These are phyloP conservation scores for Nigrograna mackinnonii DNA, from an alignment of 2,329 filamentous ascomycete genomes.

Conservation along the genomic window DNA sequence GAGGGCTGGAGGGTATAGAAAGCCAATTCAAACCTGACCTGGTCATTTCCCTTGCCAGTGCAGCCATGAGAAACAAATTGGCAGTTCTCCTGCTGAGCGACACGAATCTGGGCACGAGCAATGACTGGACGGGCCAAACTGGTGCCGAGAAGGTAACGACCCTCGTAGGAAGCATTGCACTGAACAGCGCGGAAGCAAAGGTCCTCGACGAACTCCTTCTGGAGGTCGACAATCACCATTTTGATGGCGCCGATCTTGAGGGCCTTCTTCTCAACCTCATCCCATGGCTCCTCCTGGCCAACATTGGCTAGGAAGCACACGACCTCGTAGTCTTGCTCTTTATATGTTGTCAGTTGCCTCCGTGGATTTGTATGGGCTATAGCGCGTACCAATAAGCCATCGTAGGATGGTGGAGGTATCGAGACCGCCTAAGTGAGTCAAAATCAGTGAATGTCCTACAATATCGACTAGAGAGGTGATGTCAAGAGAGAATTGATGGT, in stretches of 20 bases:
- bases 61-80: slow-evolving; percentile 52
- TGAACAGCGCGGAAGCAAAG: slow-evolving; percentile 80
- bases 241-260: slow-evolving; percentile 69
- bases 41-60: slow-evolving; percentile 63
- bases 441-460: slow-evolving; percentile 16
- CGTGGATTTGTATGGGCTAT: background rate
- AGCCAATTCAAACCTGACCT: slow-evolving; percentile 67
- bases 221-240: slow-evolving; percentile 67
- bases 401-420: slow-evolving; percentile 57
- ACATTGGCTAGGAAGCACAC: slow-evolving; percentile 61
- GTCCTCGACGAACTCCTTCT: slow-evolving; percentile 77
- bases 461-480: background rate
- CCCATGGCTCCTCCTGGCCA: slow-evolving; percentile 63
- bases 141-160: slow-evolving; percentile 57
- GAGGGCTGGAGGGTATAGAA: slow-evolving; percentile 65
- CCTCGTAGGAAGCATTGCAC: slow-evolving; percentile 65
- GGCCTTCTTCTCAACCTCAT: slow-evolving; percentile 70
- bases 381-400: slow-evolving; percentile 38
- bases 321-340: slow-evolving; percentile 63
- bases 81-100: slow-evolving; percentile 66
- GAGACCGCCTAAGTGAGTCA: slow-evolving; percentile 53
- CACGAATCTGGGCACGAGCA: slow-evolving; percentile 66
- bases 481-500: background rate
- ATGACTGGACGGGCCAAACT: slow-evolving; percentile 72
- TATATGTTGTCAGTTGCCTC: background rate